Conservation (phyloP, 768 basidiomycete genomes). For the Leccinum arenicola region DNA sequence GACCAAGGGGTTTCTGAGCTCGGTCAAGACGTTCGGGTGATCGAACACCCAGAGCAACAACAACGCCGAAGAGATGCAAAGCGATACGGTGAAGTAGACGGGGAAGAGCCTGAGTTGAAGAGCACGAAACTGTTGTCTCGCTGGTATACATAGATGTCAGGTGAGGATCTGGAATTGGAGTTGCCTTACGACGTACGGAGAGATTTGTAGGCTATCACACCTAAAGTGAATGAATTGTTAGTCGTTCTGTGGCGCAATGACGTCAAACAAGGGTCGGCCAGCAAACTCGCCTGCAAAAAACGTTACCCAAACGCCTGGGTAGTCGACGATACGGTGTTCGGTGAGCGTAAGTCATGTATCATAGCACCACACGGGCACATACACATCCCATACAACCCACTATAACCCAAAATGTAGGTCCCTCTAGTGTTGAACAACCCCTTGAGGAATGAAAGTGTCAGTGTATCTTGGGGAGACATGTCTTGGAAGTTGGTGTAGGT, state of each 20-base stretch:
- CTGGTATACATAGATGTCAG: slow-evolving; percentile 29
- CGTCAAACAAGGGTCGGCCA: not conserved
- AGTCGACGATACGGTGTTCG: not conserved
- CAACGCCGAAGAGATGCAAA: slow-evolving; percentile 51
- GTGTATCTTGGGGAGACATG: slow-evolving; percentile 1
- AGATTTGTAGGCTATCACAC: slow-evolving; percentile 57
- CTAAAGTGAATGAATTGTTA: slow-evolving; percentile 28
- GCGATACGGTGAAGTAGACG: slow-evolving; percentile 65
- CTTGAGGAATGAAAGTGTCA: not conserved
- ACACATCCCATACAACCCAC: slow-evolving; percentile 72
- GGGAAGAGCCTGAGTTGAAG: slow-evolving; percentile 77
- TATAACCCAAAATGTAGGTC: slow-evolving; percentile 54
- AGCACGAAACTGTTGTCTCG: slow-evolving; percentile 68
- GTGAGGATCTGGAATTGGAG: not conserved
- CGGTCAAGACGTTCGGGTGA: slow-evolving; percentile 52
- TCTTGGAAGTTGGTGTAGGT: not conserved
- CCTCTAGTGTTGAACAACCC: not conserved
- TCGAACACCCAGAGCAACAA: slow-evolving; percentile 55
- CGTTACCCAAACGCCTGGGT: slow-evolving; percentile 52
- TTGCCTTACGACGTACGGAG: slow-evolving; percentile 43
- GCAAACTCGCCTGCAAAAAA: slow-evolving; percentile 56
- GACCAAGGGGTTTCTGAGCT: slow-evolving; percentile 44
- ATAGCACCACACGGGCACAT: slow-evolving; percentile 26
- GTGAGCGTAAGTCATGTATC: not conserved
- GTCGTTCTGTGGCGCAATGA: not conserved